Evolutionary conservation across 2,329 filamentous ascomycete species (phyloP).

Genomic region (Trichoderma cornu-damae): DNA sequence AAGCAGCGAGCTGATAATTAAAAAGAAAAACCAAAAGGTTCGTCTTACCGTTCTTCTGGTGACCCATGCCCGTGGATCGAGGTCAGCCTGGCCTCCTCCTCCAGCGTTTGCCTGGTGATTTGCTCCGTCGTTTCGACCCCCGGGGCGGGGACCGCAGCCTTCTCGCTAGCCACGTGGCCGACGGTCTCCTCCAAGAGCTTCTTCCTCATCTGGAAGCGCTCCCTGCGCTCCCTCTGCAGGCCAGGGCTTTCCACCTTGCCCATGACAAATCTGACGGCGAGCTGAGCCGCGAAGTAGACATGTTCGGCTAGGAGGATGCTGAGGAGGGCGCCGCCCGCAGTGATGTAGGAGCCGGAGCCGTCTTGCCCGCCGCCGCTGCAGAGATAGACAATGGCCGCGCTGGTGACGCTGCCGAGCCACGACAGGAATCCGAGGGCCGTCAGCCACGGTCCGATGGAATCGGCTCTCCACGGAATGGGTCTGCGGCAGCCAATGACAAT

Average conservation of each 20-base stretch:
- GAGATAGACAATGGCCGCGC: constrained; percentile 81
- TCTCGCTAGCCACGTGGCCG: constrained; percentile 50
- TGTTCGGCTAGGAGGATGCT: constrained; percentile 85
- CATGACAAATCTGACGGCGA: constrained; percentile 66
- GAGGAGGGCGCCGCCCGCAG: constrained; percentile 73
- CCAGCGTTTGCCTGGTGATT: constrained; percentile 60
- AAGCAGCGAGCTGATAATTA: not conserved
- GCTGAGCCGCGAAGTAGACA: constrained; percentile 73
- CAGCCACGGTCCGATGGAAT: constrained; percentile 92
- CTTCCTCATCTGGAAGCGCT: constrained; percentile 76
- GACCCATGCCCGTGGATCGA: constrained; percentile 46
- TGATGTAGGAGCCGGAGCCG: constrained; percentile 64
- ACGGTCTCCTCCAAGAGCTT: constrained; percentile 70
- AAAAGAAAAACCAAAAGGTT: too few species aligned
- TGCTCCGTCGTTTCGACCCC: constrained; percentile 51
- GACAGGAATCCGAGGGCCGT: constrained; percentile 81
- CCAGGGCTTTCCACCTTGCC: constrained; percentile 80
- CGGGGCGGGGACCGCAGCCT: constrained; percentile 37
- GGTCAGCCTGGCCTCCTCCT: constrained; percentile 55
- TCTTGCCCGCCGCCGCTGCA: constrained; percentile 63
- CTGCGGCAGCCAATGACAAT: constrained; percentile 85
- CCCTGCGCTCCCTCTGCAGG: constrained; percentile 75
- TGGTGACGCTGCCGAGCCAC: constrained; percentile 87
- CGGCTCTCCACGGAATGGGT: constrained; percentile 81
- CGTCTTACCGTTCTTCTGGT: constrained; percentile 48